Base-by-base conservation (phyloP, 1,139 yeast species). In the Debaryomyces psychrophilus region DNA sequence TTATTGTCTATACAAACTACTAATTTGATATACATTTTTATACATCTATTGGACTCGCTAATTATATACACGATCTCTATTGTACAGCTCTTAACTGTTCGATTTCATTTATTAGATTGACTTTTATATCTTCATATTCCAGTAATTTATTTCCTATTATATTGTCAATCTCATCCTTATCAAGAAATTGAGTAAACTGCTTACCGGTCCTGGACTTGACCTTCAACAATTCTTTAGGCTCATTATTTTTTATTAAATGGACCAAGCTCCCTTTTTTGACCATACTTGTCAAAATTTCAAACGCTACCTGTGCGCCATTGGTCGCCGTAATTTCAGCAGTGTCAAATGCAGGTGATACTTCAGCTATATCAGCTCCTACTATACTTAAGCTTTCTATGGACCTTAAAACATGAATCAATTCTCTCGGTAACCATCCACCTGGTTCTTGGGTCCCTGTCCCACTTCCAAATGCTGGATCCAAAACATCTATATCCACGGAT, bases 361-460 rank as follows among this genome's bases (percentile, higher is more conserved):
- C 93, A 17, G 87, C 93, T 27, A 87, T 70, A 61, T 87, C 95
- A 5, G 87, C 92, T 36, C 93, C 95, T 31, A 87, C 89, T 26
- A 87, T 54, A 49, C 82, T 81, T 58, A 86, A 69, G 8, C 65
- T 65, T 18, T 83, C 87, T 36, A 87, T 64, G 8, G 73, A 72
- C 53, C 92, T 73, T 50, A 87, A 67, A 25, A 87, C 72, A 49
- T 82, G 73, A 46, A 86, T 75, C 48, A 87, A 73, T 61, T 87
- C 95, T 49, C 95, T 73, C n/a, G 92, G 85, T 43, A 85, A 69
- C 78, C 89, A 79, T 45, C 95, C 95, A 46, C 95, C 95, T 4
- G 86, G 84, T 64, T 87, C 95, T 51, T 85, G 88, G 3, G 95
- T 87, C 8, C 95, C 95, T 1, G 95, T 87, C 1, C 93, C 95